Percentiles rank a stretch among this genome's conserved stretches.
phyloP scores from a whole-genome alignment of 345 rosid genomes.

The Trapa bicornis region DNA sequence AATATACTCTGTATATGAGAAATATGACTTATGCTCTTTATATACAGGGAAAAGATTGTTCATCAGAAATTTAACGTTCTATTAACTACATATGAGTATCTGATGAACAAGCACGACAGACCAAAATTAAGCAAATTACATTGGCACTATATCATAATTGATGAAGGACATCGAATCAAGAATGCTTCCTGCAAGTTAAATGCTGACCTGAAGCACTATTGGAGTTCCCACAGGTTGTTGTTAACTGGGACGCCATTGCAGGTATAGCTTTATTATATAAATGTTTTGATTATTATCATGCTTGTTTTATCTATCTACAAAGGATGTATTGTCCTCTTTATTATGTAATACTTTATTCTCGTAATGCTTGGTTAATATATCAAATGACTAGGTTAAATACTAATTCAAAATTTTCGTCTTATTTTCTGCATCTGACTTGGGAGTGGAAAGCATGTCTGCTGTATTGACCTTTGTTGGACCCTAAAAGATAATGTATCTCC shows the following conservation, averaged over 20 bases:
- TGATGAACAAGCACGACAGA: slow-evolving; percentile 95
- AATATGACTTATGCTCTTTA: slow-evolving; percentile 5
- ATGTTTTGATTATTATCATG: not conserved
- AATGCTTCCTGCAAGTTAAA: slow-evolving; percentile 97
- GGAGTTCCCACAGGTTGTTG: slow-evolving; percentile 70
- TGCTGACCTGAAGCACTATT: slow-evolving; percentile 84
- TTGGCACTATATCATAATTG: slow-evolving; percentile 90
- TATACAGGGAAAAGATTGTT: slow-evolving; percentile 72
- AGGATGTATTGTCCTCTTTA: not conserved
- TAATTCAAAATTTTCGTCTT: not conserved
- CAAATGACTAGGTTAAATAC: not conserved
- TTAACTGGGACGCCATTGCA: slow-evolving; percentile 89
- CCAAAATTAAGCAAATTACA: slow-evolving; percentile 78
- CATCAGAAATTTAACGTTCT: slow-evolving; percentile 85
- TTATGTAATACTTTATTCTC: not conserved
- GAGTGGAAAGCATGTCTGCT: no score
- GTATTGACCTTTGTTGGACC: no score
- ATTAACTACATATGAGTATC: slow-evolving; percentile 82
- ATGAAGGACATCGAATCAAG: slow-evolving; percentile 93
- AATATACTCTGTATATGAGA: not conserved
- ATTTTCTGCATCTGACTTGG: not conserved
- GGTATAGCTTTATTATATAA: slow-evolving; percentile 20
- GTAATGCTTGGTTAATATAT: not conserved
- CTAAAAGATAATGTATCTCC: no score
- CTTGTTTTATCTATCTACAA: not conserved